Conservation (phyloP, 1,284 basidiomycete species). For the Trichosporon faecale region DNA sequence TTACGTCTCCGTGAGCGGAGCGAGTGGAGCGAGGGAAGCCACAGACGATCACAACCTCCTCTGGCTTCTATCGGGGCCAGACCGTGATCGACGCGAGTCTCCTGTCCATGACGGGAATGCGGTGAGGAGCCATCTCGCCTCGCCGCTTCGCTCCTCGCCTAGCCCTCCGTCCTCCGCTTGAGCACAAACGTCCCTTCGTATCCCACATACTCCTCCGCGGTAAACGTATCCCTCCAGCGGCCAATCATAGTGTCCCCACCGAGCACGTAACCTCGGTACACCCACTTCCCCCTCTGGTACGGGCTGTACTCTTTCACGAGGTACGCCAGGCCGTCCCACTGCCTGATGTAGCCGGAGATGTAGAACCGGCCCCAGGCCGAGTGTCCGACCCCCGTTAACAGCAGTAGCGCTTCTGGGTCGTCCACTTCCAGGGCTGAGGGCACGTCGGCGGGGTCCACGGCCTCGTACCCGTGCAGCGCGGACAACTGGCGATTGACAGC, state of each 20-base stretch:
- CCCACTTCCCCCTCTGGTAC: constrained; percentile 52
- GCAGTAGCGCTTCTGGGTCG: constrained; percentile 38
- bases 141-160: neutral
- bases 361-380: constrained; percentile 57
- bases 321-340: constrained; percentile 57
- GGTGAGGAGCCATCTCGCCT: neutral
- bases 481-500: constrained; percentile 44
- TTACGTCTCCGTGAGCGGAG: neutral
- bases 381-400: constrained; percentile 56
- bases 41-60: no score
- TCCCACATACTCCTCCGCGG: constrained; percentile 49
- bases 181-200: constrained; percentile 54
- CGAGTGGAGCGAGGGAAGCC: neutral
- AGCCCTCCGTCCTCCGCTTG: constrained; percentile 31
- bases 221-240: constrained; percentile 52
- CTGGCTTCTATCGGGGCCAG: no score
- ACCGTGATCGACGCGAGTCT: no score
- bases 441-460: constrained; percentile 38
- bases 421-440: constrained; percentile 26
- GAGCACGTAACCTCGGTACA: constrained; percentile 55
- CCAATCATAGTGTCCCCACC: constrained; percentile 48
- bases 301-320: constrained; percentile 56
- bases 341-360: constrained; percentile 54
- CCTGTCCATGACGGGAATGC: neutral
- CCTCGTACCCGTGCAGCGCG: constrained; percentile 44